Percentiles rank a stretch among this genome's conserved stretches.
Evolutionary conservation across 1,139 yeast species (phyloP).

Genomic region (Meyerozyma sp.): DNA sequence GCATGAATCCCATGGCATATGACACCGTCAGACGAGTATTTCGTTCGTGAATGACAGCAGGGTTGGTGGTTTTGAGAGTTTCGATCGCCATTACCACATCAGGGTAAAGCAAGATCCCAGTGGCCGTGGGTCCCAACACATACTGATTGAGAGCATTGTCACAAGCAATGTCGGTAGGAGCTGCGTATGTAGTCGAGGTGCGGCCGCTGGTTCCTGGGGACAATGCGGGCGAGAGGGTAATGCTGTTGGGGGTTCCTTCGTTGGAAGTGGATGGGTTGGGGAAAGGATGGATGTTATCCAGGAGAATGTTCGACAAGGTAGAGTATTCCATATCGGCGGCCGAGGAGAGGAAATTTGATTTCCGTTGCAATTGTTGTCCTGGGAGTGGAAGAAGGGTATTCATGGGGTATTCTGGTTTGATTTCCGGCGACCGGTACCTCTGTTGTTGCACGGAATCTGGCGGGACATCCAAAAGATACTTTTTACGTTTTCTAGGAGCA

Average conservation of each 20-base stretch:
- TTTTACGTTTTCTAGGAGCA: conserved; percentile 84
- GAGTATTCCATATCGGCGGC: conserved; percentile 82
- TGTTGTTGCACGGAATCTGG: conserved; percentile 4
- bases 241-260: conserved; percentile 39
- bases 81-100: conserved; percentile 50
- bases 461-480: conserved; percentile 64
- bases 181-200: background rate
- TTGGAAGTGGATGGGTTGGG: conserved; percentile 27
- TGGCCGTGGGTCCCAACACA: conserved; percentile 45
- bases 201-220: conserved; percentile 20
- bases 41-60: conserved; percentile 34
- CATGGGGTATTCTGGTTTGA: background rate
- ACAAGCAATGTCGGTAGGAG: conserved; percentile 14
- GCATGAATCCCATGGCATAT: conserved; percentile 47
- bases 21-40: conserved; percentile 44
- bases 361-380: conserved; percentile 6
- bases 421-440: background rate
- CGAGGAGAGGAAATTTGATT: conserved; percentile 54
- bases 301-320: conserved; percentile 67
- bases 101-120: conserved; percentile 42
- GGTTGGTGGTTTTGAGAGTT: conserved; percentile 34
- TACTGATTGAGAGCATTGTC: conserved; percentile 56
- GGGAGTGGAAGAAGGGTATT: background rate
- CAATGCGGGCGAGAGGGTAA: conserved; percentile 30
- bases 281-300: conserved; percentile 36